phyloP scores from a whole-genome alignment of 805 yeast genomes.

The Candida corydali region DNA sequence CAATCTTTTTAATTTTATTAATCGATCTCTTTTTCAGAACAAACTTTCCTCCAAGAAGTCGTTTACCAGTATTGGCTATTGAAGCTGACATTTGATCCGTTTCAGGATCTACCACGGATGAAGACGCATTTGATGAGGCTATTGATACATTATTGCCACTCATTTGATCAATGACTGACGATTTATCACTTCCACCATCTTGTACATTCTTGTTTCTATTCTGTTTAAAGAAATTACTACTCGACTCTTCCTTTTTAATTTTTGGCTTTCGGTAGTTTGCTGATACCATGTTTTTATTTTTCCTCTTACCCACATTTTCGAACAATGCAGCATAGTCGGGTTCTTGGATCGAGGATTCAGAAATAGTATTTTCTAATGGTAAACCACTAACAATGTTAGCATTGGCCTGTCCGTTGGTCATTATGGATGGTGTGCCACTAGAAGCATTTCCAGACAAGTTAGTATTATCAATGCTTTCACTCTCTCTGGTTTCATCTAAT shows the following conservation, averaged over 20 bases:
- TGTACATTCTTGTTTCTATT: slow-evolving; percentile 1
- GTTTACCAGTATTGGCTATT: slow-evolving; percentile 33
- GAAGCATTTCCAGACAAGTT: slow-evolving; percentile 10
- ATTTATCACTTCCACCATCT: slow-evolving; percentile 8
- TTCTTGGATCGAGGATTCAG: slow-evolving; percentile 15
- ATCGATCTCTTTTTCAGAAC: slow-evolving; percentile 24
- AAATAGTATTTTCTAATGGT: slow-evolving; percentile 6
- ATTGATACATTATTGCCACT: slow-evolving; percentile 11
- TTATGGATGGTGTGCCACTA: slow-evolving; percentile 21
- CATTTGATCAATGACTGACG: slow-evolving; percentile 6
- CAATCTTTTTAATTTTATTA: slow-evolving; percentile 2
- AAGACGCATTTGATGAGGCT: slow-evolving; percentile 7
- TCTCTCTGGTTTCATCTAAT: neutral
- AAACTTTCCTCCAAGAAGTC: slow-evolving; percentile 38
- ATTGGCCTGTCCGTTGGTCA: slow-evolving; percentile 11
- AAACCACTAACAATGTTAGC: neutral
- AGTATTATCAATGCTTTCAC: slow-evolving; percentile 9
- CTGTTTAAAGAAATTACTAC: slow-evolving; percentile 1
- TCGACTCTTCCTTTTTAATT: slow-evolving; percentile 14
- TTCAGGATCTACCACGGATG: slow-evolving; percentile 1
- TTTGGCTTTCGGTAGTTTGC: slow-evolving; percentile 19
- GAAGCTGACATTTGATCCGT: slow-evolving; percentile 10
- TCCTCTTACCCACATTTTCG: slow-evolving; percentile 40
- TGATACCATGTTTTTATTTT: slow-evolving; percentile 20
- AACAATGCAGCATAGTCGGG: slow-evolving; percentile 44